These are phyloP conservation scores for Colletotrichum sp. DNA, from an alignment of 2,329 filamentous ascomycete species.

Conservation along the genomic window DNA sequence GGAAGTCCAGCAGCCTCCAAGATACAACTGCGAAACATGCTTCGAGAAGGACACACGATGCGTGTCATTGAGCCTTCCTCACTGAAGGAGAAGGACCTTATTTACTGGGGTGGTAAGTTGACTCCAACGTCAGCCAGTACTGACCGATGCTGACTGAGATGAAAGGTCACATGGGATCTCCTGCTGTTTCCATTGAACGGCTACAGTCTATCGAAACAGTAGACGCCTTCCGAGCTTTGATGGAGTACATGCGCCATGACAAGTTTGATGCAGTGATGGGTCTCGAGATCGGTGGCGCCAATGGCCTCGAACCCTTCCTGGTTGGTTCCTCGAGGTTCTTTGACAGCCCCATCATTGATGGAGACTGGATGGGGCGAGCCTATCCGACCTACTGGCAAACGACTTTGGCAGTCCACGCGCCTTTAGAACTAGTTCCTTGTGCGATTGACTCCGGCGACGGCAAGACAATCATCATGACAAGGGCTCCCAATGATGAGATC, in stretches of 20 bases:
- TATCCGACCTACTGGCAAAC: slow-evolving; percentile 63
- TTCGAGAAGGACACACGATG: slow-evolving; percentile 42
- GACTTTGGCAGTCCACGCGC: slow-evolving; percentile 45
- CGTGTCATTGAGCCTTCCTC: slow-evolving; percentile 44
- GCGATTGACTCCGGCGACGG: slow-evolving; percentile 50
- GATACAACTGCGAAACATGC: slow-evolving; percentile 42
- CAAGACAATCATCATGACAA: slow-evolving; percentile 47
- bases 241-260: slow-evolving; percentile 33
- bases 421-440: slow-evolving; percentile 45
- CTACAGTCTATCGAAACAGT: slow-evolving; percentile 44
- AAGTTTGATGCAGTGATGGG: slow-evolving; percentile 45
- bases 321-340: slow-evolving; percentile 59
- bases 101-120: slow-evolving; percentile 44
- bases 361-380: slow-evolving; percentile 62
- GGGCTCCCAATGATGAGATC: slow-evolving; percentile 37
- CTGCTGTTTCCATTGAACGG: slow-evolving; percentile 46
- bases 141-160: neutral
- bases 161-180: slow-evolving; percentile 40
- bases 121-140: neutral
- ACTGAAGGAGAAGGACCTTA: slow-evolving; percentile 46
- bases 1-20: slow-evolving; percentile 37
- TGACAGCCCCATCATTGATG: slow-evolving; percentile 56
- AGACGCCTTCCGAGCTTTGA: slow-evolving; percentile 40
- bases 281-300: slow-evolving; percentile 68
- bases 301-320: slow-evolving; percentile 64